Conservation (phyloP, 2,329 filamentous ascomycete species). For the Botryotinia globosa region DNA sequence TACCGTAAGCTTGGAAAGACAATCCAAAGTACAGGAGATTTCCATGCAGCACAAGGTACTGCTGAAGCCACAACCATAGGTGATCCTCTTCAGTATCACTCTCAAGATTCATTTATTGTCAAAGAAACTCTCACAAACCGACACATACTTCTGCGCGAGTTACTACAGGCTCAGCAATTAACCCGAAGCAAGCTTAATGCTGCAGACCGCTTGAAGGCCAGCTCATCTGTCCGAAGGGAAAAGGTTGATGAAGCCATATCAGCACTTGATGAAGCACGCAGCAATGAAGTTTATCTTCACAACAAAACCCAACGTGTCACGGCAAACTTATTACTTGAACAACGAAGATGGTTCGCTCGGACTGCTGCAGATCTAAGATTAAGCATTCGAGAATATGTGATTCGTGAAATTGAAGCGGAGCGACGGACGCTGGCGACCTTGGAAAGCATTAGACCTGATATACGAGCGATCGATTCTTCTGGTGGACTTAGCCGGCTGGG, state of each 20-base stretch:
- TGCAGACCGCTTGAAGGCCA: slow-evolving; percentile 83
- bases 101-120: slow-evolving; percentile 92
- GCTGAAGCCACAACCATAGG: slow-evolving; percentile 93
- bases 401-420: slow-evolving; percentile 94
- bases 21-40: slow-evolving; percentile 90
- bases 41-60: slow-evolving; percentile 92
- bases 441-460: slow-evolving; percentile 90
- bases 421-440: slow-evolving; percentile 85
- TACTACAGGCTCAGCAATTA: slow-evolving; percentile 83
- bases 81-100: slow-evolving; percentile 92
- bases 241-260: slow-evolving; percentile 98
- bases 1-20: slow-evolving; percentile 94
- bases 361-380: slow-evolving; percentile 80
- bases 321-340: slow-evolving; percentile 81
- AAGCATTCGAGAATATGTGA: slow-evolving; percentile 85
- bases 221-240: slow-evolving; percentile 81
- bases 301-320: slow-evolving; percentile 89
- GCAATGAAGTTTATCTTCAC: slow-evolving; percentile 74
- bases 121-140: slow-evolving; percentile 98
- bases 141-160: slow-evolving; percentile 90
- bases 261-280: slow-evolving; percentile 81
- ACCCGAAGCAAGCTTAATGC: slow-evolving; percentile 80
- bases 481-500: slow-evolving; percentile 88
- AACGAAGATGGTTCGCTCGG: slow-evolving; percentile 84
- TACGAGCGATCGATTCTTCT: slow-evolving; percentile 85